Base-by-base conservation (phyloP, 768 basidiomycete genomes). In the Russula sp. region DNA sequence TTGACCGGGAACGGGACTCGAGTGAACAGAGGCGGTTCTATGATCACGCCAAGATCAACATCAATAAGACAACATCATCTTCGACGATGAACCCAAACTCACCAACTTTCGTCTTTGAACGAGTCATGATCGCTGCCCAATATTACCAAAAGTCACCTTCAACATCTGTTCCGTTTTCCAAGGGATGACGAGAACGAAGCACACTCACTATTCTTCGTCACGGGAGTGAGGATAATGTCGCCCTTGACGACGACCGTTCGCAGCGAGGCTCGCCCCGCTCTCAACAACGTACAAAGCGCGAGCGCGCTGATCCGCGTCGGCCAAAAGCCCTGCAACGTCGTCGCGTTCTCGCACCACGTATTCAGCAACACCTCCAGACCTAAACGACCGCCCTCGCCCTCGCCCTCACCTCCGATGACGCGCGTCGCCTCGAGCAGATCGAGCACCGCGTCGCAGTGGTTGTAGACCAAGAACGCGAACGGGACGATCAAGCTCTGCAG, bases 261-360 rank as follows among this genome's bases (percentile, higher is more conserved):
- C 66, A 98, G 67, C 62, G 81, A 83, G 11, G 84, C 79, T n/a
- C 87, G 79, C 57, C 83, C 79, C 6, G 84, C 82, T 0, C 75
- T 74, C 69, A 88, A 88, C 25, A 98, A 78, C 63, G 88, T 83
- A 34, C 82, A 82, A 53, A 99, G 75, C 1, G 88, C 95, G 58
- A 98, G 75, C 42, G 83, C 87, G 72, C 92, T 94, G 68, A 96
- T 81, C 36, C 92, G 84, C 5, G 85, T 83, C 10, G 92, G 86
- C 95, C 96, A 98, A 73, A 87, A 93, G 35, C 97, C 95, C 70
- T 93, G 92, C 80, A 98, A 90, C 5, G 88, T 92, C 73, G 93
- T 90, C 13, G 88, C 87, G 68, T 94, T 95, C 71, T 99, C 96
- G 69, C 90, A 91, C 96, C 95, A 98, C 0, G 90, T 86, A 58